Percentiles rank a stretch among this genome's conserved stretches.
Evolutionary conservation across 371 early-diverging fungal genomes (phyloP).

Genomic region (Thermomucor indicae-seudaticae): DNA sequence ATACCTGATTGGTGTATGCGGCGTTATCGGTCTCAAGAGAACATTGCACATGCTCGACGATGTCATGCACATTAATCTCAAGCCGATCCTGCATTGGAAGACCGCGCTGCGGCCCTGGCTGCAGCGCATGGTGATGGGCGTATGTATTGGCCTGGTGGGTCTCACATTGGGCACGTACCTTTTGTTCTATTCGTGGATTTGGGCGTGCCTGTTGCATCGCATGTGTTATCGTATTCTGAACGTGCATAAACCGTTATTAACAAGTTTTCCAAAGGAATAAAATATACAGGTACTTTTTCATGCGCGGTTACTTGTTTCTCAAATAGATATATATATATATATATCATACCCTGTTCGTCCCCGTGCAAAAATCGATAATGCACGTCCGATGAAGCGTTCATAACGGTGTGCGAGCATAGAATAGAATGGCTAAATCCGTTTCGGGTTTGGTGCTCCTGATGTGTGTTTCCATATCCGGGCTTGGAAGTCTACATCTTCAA

Average conservation of each 20-base stretch:
- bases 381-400: too few species aligned
- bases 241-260: conserved; percentile 3
- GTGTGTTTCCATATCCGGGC: too few species aligned
- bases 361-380: too few species aligned
- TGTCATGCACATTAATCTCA: conserved; percentile 23
- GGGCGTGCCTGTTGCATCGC: conserved; percentile 32
- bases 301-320: too few species aligned
- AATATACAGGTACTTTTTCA: too few species aligned
- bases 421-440: too few species aligned
- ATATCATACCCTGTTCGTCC: too few species aligned
- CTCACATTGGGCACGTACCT: conserved; percentile 29
- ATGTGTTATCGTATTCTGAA: conserved; percentile 19
- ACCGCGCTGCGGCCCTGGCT: conserved; percentile 9
- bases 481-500: too few species aligned
- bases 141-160: conserved; percentile 22
- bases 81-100: neutral
- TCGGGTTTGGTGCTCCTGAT: too few species aligned
- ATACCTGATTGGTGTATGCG: conserved; percentile 29
- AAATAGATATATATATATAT: too few species aligned
- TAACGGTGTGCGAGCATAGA: too few species aligned
- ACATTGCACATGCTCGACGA: conserved; percentile 26
- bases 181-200: conserved; percentile 41
- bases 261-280: too few species aligned
- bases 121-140: conserved; percentile 1
- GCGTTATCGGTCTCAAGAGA: conserved; percentile 27